Evolutionary conservation across 805 yeast genomes (phyloP), one percentile per base, ranked within the genome.

Genomic region (Ogataea wickerhamii): DNA sequence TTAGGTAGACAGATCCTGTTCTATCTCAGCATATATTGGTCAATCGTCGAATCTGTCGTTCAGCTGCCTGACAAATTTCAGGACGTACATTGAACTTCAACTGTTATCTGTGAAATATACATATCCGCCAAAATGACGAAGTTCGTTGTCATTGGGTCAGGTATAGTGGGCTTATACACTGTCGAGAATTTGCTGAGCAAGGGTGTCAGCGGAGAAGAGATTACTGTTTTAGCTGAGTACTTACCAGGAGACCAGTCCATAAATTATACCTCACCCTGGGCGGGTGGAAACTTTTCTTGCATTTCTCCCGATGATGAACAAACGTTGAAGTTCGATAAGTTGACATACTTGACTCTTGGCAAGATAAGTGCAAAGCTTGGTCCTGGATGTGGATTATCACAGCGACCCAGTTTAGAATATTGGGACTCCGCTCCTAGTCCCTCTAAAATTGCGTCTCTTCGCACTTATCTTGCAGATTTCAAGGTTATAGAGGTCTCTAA

Each of bases 181-280:
- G 69, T 76, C 1, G 70, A 65, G 48, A 64, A 70, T 35, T 64
- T 82, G 10, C 45, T 76, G 23, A 60, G 66, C 11, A 62, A 61
- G 8, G 66, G 67, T 2, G 61, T 70, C 7, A 40, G 54, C 0
- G 67, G 73, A 1, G 38, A 54, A 1, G 60, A 72, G 5, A 72
- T 86, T 44, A 67, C 75, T 4, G 71, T 85, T 2, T 49, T 80
- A 14, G 91, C 86, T 6, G 75, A 82, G 52, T 74, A 71, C 49
- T 58, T 80, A 26, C 94, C 95, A 3, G 95, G 94, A 4, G 95
- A 86, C 52, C 82, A 77, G 47, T 78, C 87, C 4, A 74, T 75
- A 40, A 67, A 74, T 34, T 86, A 81, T 58, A 79, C 95, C 1
- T 82, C 89, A 0, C 95, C 95, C 0, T 82, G 82, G 74, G 95